Evolutionary conservation across 495 filamentous ascomycete genomes (phyloP), one percentile per base, ranked within the genome.

Genomic region (Cairneyella variabilis): DNA sequence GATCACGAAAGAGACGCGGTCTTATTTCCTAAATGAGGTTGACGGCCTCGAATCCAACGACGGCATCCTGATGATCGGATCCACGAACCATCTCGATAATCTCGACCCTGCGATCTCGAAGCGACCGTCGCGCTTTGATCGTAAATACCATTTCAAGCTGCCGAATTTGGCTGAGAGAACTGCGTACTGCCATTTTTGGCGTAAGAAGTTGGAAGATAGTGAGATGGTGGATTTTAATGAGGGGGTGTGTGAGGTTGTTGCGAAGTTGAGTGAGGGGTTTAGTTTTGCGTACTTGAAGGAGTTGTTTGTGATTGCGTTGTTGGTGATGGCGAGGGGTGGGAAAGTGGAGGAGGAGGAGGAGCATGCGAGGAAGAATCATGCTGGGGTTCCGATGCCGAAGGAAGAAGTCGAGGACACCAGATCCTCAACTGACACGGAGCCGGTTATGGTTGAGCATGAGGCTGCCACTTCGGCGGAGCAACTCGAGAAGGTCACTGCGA

Each of bases 11-110:
- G 48, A 54, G 8, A 74, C 77, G 16, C 69, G 82, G 9, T 78
- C 72, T 50, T 87, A 83, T 65, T 88, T 88, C 62, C 69, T 88
- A 28, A 88, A 88, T 58, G 81, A 88, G 58, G 75, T 87, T 3
- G 84, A 88, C 58, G 85, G 84, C 1, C 65, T 88, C 22, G 80
- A 80, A 55, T 73, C 69, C 54, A 86, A 86, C 56, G 76, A 85
- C 58, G 83, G 82, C 37, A 82, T 85, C 48, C 72, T 85, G 55
- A 83, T 85, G 66, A 64, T 86, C 28, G 83, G 76, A 4, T 77
- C 70, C 39, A 85, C 83, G 9, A 86, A 86, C 58, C 72, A 85
- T 56, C 56, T 82, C 2, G 79, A 79, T 1, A 67, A 64, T 1
- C 65, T 84, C 3, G 83, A 86, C 50, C 75, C 82, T 0, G 83